A percentile compares a stretch with the other conserved stretches of the same genome.
These are phyloP conservation scores for Codiaeum variegatum DNA, from an alignment of 441 rosid species.

Conservation along the genomic window DNA sequence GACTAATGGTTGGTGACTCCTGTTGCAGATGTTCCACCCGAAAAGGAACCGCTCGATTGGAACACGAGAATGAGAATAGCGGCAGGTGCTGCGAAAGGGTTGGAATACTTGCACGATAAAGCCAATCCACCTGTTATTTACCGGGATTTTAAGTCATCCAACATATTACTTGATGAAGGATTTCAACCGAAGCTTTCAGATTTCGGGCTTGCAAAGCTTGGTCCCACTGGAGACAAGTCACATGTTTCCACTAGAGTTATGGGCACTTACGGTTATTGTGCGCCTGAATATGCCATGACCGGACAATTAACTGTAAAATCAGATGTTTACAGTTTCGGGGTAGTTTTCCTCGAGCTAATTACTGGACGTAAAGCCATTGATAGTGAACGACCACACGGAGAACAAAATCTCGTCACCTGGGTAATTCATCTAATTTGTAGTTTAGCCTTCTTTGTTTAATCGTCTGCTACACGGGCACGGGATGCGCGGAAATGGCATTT, in stretches of 20 bases:
- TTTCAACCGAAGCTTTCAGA: slow-evolving; percentile 93
- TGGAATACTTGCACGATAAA: slow-evolving; percentile 87
- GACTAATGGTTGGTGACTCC: slow-evolving; percentile 12
- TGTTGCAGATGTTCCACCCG: slow-evolving; percentile 73
- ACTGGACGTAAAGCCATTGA: slow-evolving; percentile 95
- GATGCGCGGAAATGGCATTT: no score
- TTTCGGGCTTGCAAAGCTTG: slow-evolving; percentile 96
- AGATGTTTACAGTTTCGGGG: slow-evolving; percentile 94
- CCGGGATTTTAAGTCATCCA: slow-evolving; percentile 91
- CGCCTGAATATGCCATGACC: slow-evolving; percentile 98
- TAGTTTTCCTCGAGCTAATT: slow-evolving; percentile 82
- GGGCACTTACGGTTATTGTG: slow-evolving; percentile 99
- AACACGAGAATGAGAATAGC: slow-evolving; percentile 98
- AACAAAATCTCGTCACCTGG: slow-evolving; percentile 92
- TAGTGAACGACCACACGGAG: slow-evolving; percentile 77
- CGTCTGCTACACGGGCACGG: no score
- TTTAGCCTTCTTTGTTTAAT: background rate
- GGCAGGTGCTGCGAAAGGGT: slow-evolving; percentile 94
- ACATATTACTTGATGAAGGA: slow-evolving; percentile 84
- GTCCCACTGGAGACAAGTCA: slow-evolving; percentile 93
- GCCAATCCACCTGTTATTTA: slow-evolving; percentile 96
- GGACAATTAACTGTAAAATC: slow-evolving; percentile 95
- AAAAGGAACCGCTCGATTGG: slow-evolving; percentile 86
- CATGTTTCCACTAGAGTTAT: slow-evolving; percentile 96
- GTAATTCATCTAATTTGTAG: slow-evolving; percentile 32